Evolutionary conservation across 108 stramenopile species (phyloP), one percentile per base, ranked within the genome.

Genomic region (Skeletonema marinoi): DNA sequence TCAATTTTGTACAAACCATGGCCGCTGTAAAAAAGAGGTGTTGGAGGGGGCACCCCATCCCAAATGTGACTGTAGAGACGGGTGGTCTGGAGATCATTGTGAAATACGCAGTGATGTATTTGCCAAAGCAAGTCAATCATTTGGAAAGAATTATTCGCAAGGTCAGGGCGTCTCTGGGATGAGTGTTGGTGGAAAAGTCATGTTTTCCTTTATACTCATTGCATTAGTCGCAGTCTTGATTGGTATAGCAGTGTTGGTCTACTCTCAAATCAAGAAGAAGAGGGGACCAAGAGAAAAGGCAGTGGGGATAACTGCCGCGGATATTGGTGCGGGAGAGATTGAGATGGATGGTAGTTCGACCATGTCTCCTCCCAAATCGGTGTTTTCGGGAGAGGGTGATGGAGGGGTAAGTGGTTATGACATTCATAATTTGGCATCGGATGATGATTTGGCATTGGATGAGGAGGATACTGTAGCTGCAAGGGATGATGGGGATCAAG

Each of bases 1-100:
- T 44, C 71, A 72, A 32, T 72, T 62, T 62, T 72, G 71, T 39
- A 63, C 71, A 38, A 72, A 72, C 63, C 71, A 72, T 33, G 71
- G 71, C 21, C 44, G 38, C 21, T 72, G 71, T 62, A 61, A 62
- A 32, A 72, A 62, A 39, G 39, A 62, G 29, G 71, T 72, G 12
- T n/a, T 29, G n/a, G 59, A 62, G 35, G 70, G 60, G 11, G 60
- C 42, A 19, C 60, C 60, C 30, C 71, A 72, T 48, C 71, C 71
- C 7, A 61, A 61, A 72, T 72, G 71, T 30, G 60, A 62, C 6
- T 72, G 71, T 32, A 41, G 42, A 32, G 39, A 38, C 3, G 71
- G 71, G 0, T 72, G 71, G 71, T 32, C 59, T 1, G 71, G 71
- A 32, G 61, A 63, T 44, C 71, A 48, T 16, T 72, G 71, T 42